phyloP scores from a whole-genome alignment of 176 grass and related monocot genomes.

The Paspalum vaginatum region DNA sequence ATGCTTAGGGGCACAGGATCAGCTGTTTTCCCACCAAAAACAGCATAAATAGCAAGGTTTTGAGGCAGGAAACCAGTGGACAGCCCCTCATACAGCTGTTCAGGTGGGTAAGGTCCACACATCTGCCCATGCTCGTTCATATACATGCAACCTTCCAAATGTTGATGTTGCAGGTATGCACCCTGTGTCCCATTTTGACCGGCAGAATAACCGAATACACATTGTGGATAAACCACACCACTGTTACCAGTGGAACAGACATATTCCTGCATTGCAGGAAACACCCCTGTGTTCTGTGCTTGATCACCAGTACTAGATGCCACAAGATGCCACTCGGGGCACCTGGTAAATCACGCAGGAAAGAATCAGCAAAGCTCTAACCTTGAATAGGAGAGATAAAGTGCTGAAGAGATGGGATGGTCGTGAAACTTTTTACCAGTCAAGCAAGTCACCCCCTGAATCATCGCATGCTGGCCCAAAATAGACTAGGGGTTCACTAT shows the following conservation, averaged over 20 bases:
- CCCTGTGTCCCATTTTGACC: conserved; percentile 24
- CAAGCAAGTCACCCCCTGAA: not conserved
- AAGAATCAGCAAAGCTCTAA: not conserved
- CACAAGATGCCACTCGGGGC: not conserved
- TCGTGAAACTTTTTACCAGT: not conserved
- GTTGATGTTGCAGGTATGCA: conserved; percentile 33
- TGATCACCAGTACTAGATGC: conserved; percentile 29
- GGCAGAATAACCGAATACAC: not conserved
- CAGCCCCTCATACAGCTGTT: conserved; percentile 76
- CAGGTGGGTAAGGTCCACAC: conserved; percentile 80
- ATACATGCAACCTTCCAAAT: conserved; percentile 77
- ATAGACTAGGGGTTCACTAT: not conserved
- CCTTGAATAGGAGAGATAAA: not conserved
- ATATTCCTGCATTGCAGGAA: conserved; percentile 51
- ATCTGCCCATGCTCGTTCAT: conserved; percentile 75
- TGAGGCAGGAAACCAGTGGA: conserved; percentile 75
- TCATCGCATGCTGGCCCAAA: not conserved
- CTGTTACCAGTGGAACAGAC: conserved; percentile 33
- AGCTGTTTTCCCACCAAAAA: conserved; percentile 58
- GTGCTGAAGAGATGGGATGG: not conserved
- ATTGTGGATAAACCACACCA: conserved; percentile 24
- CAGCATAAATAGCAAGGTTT: conserved; percentile 70
- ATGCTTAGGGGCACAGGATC: conserved; percentile 69
- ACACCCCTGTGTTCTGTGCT: conserved; percentile 26
- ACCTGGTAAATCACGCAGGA: conserved; percentile 21